Percentiles rank a stretch among this genome's conserved stretches.
Evolutionary conservation across 257 asterid species (phyloP).

Genomic region (Jasminum sambac): DNA sequence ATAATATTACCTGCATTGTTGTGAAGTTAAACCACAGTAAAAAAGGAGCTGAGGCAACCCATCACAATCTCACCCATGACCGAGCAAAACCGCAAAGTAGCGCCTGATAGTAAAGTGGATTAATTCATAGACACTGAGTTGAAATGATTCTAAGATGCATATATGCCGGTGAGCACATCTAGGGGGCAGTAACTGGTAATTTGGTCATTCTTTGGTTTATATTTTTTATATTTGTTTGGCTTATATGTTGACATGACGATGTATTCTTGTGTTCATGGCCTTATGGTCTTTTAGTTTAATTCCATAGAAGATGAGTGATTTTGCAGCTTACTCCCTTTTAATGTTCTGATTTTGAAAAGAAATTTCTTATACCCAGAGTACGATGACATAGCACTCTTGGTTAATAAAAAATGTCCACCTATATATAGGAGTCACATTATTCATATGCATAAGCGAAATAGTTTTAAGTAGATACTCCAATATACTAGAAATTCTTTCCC

Average conservation of each 20-base stretch:
- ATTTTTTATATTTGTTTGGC: constrained; percentile 7
- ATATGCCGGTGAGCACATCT: not conserved
- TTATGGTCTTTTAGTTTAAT: constrained; percentile 12
- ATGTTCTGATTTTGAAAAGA: too few relatives aligned
- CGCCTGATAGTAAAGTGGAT: not conserved
- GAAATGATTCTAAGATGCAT: not conserved
- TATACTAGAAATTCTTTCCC: too few relatives aligned
- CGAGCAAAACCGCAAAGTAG: not conserved
- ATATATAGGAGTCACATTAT: too few relatives aligned
- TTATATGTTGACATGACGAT: constrained; percentile 9
- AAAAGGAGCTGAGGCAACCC: not conserved
- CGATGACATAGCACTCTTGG: too few relatives aligned
- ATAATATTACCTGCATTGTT: constrained; percentile 94
- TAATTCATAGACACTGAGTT: not conserved
- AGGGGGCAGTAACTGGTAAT: constrained; percentile 19
- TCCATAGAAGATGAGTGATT: constrained; percentile 1
- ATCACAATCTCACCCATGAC: not conserved
- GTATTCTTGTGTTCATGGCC: constrained; percentile 22
- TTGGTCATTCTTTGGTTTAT: constrained; percentile 40
- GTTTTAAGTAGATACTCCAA: too few relatives aligned
- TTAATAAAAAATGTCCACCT: too few relatives aligned
- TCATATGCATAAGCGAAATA: too few relatives aligned
- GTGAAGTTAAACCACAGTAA: constrained; percentile 24
- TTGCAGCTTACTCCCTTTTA: not conserved
- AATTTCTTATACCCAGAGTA: too few relatives aligned